Base-by-base conservation (phyloP, 2,329 filamentous ascomycete genomes). In the Microascus cirrosus region DNA sequence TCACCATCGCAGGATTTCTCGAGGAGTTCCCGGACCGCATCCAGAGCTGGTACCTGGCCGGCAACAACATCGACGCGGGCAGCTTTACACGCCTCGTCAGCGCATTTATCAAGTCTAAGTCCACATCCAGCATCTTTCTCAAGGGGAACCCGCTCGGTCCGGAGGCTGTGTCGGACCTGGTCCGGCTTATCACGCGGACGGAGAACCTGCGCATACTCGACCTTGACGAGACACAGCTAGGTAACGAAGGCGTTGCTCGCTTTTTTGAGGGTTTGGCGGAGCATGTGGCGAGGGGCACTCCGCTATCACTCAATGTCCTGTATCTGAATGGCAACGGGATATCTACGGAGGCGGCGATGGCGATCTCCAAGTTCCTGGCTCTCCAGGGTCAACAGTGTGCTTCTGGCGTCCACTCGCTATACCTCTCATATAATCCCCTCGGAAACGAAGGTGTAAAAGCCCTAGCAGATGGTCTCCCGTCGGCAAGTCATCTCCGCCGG, bases 1-100 rank as follows among this genome's bases (percentile, higher is more conserved):
- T 67, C 45, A 72, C 71, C 45, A 76, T 79, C 58, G 70, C 74
- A 34, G 63, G 68, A 10, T 81, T 80, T 63, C 67, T 78, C 53
- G 60, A 68, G 13, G 71, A 75, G 22, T 67, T 71, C 53, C 77
- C 78, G 3, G 65, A 73, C 36, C 70, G 73, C 5, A 79, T 81
- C 64, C 72, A 79, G 57, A 81, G 78, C 35, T 81, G 77, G 78
- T 81, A 81, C 62, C 69, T 81, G 35, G 77, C 77, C 4, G 78
- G 78, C 5, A 80, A 80, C 62, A 79, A 76, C 64, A 78, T 82
- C 60, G 73, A 79, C 55, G 67, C 67, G 2, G 57, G 65, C 2
- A 67, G 71, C 59, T 73, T 81, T 64, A 65, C 64, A 28, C 61
- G 69, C 1, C 69, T 81, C 1, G 75, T 77, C 1, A 67, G 76